Base-by-base conservation (phyloP, 352 stramenopile genomes). In the Pythium aristosporum region DNA sequence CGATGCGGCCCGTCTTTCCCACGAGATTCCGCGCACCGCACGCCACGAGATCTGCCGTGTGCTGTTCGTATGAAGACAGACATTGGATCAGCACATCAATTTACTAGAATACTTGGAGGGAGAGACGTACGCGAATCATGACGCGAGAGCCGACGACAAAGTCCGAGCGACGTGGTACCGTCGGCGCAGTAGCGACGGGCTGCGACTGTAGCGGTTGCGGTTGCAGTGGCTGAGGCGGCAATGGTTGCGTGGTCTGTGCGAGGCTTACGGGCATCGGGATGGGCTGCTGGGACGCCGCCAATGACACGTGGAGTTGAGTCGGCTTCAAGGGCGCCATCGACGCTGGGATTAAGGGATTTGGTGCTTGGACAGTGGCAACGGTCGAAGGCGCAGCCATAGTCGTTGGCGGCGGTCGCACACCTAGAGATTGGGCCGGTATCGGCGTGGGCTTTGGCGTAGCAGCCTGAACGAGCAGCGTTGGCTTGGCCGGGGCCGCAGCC, bases 21-120 rank as follows among this genome's bases (percentile, higher is more conserved):
- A 83, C 82, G 37, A 92, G 67, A 62, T 91, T 89, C 4, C 80
- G 76, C n/a, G 80, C 82, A 49, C 84, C 84, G 62, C 82, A 92
- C 0, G 84, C 81, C 21, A 92, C 73, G 15, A 92, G 68, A 58
- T 92, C 84, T 0, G 80, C 73, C 18, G 84, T 90, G 70, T 82
- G 82, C 84, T 92, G 50, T 42, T 30, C 89, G 69, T 82, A 79
- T 82, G 36, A 2, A 34, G n/a, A 57, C n/a, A 28, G 46, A 44
- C 5, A 42, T 23, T 18, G 7, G 15, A 3, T 43, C 28, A 41
- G 18, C 28, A 37, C 4, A 28, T 5, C 39, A 46, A 46, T 2
- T 21, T 6, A 21, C 12, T 10, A 46, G 10, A 18, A 46, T 20
- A 58, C 42, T 21, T 6, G n/a, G 8, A 8, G 16, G 34, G 34